Conservation (phyloP, 305 asterid species). For the Fraxinus greggii region DNA sequence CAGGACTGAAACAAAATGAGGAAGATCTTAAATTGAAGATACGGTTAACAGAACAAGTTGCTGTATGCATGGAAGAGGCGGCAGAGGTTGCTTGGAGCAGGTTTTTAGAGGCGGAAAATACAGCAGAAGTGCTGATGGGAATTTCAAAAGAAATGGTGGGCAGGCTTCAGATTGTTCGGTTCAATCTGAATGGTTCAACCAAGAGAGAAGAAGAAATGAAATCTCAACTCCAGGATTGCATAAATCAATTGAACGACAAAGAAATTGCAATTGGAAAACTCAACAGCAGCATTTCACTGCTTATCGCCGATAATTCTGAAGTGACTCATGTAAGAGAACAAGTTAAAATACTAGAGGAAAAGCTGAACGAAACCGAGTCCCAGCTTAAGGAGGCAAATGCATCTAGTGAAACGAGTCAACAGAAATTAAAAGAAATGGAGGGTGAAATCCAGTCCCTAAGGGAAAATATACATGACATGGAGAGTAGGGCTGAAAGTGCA, state of each 20-base stretch:
- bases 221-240: conserved; percentile 41
- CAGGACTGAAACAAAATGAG: conserved; percentile 58
- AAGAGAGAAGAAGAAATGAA: conserved; percentile 44
- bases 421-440: conserved; percentile 54
- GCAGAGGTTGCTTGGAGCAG: conserved; percentile 85
- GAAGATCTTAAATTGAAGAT: conserved; percentile 68
- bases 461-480: conserved; percentile 49
- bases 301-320: conserved; percentile 46
- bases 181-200: conserved; percentile 29
- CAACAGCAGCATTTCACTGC: conserved; percentile 36
- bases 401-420: conserved; percentile 38
- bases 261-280: conserved; percentile 45
- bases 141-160: conserved; percentile 65
- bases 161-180: conserved; percentile 43
- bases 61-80: conserved; percentile 80
- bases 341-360: conserved; percentile 44
- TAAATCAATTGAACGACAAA: conserved; percentile 44
- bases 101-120: conserved; percentile 78
- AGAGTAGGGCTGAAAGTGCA: conserved; percentile 48
- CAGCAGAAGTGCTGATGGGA: conserved; percentile 71
- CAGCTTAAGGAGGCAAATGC: conserved; percentile 43
- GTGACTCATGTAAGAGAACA: conserved; percentile 44
- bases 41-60: conserved; percentile 65
- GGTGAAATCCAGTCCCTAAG: conserved; percentile 54
- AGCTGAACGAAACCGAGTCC: conserved; percentile 44